A percentile compares a stretch with the other conserved stretches of the same genome.
Evolutionary conservation across 805 yeast species (phyloP).

Genomic region (Kockiozyma suomiensis): DNA sequence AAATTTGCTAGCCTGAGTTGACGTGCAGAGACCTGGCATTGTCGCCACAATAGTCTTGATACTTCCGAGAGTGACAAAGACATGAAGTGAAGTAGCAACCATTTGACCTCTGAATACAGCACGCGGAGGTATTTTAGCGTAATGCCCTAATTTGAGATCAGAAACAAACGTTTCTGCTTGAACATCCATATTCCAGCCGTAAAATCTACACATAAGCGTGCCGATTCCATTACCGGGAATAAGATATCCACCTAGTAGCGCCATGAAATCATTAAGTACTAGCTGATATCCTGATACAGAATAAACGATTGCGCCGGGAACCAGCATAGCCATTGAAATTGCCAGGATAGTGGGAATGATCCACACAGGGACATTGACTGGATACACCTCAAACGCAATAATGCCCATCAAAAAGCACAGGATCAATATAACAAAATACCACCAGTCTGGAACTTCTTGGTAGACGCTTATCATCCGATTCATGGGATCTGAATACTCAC

Average conservation of each 20-base stretch:
- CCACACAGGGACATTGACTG: conserved; percentile 61
- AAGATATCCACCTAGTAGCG: conserved; percentile 39
- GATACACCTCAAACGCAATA: conserved; percentile 47
- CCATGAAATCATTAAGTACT: conserved; percentile 49
- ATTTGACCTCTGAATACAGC: conserved; percentile 58
- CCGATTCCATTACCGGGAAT: conserved; percentile 44
- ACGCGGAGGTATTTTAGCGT: conserved; percentile 64
- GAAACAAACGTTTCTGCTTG: conserved; percentile 59
- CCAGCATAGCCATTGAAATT: conserved; percentile 56
- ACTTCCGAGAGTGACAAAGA: conserved; percentile 48
- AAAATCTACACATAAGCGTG: conserved; percentile 12
- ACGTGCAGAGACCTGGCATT: conserved; percentile 49
- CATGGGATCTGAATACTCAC: conserved; percentile 36
- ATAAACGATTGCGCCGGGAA: conserved; percentile 64
- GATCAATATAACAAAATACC: conserved; percentile 56
- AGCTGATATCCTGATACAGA: conserved; percentile 64
- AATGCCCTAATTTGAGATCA: conserved; percentile 66
- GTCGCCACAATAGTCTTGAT: conserved; percentile 47
- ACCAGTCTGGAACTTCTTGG: conserved; percentile 73
- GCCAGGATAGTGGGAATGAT: conserved; percentile 59
- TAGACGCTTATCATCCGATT: conserved; percentile 58
- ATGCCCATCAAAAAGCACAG: conserved; percentile 42
- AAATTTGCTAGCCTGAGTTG: conserved; percentile 50
- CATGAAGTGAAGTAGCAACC: conserved; percentile 50
- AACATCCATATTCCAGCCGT: conserved; percentile 27